Percentiles rank a stretch among this genome's conserved stretches.
Conservation (phyloP, 352 stramenopile species). For the Phytophthora sp. region DNA sequence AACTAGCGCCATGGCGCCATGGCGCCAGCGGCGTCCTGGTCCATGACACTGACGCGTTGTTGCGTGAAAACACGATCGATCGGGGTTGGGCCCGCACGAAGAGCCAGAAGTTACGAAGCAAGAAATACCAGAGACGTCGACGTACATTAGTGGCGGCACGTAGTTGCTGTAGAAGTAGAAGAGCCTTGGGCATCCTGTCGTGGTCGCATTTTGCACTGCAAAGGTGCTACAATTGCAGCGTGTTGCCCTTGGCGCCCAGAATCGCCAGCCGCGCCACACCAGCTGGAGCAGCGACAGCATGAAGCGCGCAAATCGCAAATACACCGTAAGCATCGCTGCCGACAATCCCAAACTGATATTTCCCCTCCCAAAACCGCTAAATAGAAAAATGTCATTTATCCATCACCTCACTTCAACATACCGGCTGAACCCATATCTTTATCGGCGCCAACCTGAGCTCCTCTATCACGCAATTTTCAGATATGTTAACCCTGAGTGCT, state of each 20-base stretch:
- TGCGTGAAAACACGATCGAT: neutral
- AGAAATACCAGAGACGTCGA: neutral
- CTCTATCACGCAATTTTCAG: too few relatives aligned
- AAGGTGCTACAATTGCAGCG: neutral
- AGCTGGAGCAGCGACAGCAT: neutral
- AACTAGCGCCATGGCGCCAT: neutral
- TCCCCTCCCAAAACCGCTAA: too few relatives aligned
- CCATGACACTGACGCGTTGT: neutral
- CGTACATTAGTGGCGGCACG: too few relatives aligned
- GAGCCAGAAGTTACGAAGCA: neutral
- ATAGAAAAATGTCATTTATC: too few relatives aligned
- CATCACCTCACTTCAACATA: too few relatives aligned
- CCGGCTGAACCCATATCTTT: too few relatives aligned
- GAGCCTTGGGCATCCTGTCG: too few relatives aligned
- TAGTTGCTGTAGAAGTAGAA: too few relatives aligned
- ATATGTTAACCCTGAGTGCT: too few relatives aligned
- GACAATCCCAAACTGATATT: too few relatives aligned
- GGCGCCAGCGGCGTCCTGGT: neutral
- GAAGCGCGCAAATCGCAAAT: slow-evolving; percentile 6
- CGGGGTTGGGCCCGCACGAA: neutral
- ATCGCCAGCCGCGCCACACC: neutral
- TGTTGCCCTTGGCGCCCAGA: neutral
- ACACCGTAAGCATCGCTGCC: too few relatives aligned
- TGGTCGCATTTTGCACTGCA: neutral
- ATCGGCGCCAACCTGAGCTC: too few relatives aligned